phyloP scores from a whole-genome alignment of 306 rosid genomes.

The Dalbergia oliveri region DNA sequence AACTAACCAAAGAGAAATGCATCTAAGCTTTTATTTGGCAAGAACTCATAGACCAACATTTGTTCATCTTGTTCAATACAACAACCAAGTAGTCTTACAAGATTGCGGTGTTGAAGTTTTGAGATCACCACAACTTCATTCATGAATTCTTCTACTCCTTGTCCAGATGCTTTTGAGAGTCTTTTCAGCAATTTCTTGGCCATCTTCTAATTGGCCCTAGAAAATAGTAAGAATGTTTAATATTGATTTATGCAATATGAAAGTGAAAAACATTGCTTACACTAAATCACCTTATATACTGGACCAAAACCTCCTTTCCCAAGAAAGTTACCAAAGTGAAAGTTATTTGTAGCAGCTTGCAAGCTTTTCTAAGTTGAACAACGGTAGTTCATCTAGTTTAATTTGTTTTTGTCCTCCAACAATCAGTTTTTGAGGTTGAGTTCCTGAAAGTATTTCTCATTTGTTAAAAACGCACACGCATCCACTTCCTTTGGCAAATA shows the following conservation, averaged over 20 bases:
- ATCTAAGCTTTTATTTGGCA: slow-evolving; percentile 63
- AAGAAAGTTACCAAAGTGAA: slow-evolving; percentile 43
- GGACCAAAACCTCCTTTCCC: slow-evolving; percentile 55
- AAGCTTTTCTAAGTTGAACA: slow-evolving; percentile 42
- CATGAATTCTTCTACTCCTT: slow-evolving; percentile 59
- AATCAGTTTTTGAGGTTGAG: not conserved
- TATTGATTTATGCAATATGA: not conserved
- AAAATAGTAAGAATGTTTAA: not conserved
- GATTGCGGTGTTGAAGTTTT: slow-evolving; percentile 65
- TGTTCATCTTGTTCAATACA: slow-evolving; percentile 56
- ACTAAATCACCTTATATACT: slow-evolving; percentile 43
- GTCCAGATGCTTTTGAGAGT: slow-evolving; percentile 55
- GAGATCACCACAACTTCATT: slow-evolving; percentile 59
- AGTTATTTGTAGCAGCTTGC: slow-evolving; percentile 50
- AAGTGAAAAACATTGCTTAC: not conserved
- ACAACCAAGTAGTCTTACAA: slow-evolving; percentile 62
- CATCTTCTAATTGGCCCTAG: slow-evolving; percentile 53
- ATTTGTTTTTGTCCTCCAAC: slow-evolving; percentile 1
- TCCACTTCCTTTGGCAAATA: not conserved
- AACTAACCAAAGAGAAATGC: slow-evolving; percentile 53
- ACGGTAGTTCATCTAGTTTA: slow-evolving; percentile 45
- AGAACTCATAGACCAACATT: slow-evolving; percentile 57
- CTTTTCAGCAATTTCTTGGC: slow-evolving; percentile 59
- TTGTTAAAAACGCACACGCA: not conserved
- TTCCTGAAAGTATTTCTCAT: slow-evolving; percentile 35